Evolutionary conservation across 305 asterid species (phyloP).

Genomic region (Caryopteris hybrid): DNA sequence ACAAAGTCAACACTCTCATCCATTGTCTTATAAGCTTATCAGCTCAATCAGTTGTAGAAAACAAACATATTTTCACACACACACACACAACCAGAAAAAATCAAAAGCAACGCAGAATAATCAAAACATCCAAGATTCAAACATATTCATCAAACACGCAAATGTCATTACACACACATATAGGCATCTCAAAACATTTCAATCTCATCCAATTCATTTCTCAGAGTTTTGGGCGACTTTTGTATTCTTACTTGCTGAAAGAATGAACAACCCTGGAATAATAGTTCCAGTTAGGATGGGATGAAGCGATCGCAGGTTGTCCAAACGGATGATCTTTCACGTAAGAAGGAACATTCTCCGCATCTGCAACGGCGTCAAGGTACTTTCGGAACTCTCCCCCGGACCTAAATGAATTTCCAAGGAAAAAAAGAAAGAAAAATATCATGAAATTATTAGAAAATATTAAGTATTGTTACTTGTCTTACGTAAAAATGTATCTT

Average conservation of each 20-base stretch:
- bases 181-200: too few relatives aligned
- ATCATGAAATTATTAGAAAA: neutral
- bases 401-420: slow-evolving; percentile 24
- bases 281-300: slow-evolving; percentile 43
- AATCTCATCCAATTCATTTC: too few relatives aligned
- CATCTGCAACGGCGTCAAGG: slow-evolving; percentile 42
- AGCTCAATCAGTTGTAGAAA: too few relatives aligned
- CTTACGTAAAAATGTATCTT: slow-evolving; percentile 45
- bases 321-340: slow-evolving; percentile 47
- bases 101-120: too few relatives aligned
- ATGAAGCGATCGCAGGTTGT: slow-evolving; percentile 39
- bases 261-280: slow-evolving; percentile 29
- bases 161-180: too few relatives aligned
- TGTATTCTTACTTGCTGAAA: neutral
- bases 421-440: neutral
- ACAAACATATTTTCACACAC: too few relatives aligned
- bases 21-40: too few relatives aligned
- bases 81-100: too few relatives aligned
- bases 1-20: too few relatives aligned
- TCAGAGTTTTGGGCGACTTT: too few relatives aligned
- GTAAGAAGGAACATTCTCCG: slow-evolving; percentile 47
- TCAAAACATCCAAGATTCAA: too few relatives aligned
- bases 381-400: slow-evolving; percentile 37
- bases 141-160: too few relatives aligned
- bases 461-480: neutral